Evolutionary conservation across 2,329 filamentous ascomycete genomes (phyloP), one percentile per base, ranked within the genome.

Genomic region (Fusarium bulbicola): DNA sequence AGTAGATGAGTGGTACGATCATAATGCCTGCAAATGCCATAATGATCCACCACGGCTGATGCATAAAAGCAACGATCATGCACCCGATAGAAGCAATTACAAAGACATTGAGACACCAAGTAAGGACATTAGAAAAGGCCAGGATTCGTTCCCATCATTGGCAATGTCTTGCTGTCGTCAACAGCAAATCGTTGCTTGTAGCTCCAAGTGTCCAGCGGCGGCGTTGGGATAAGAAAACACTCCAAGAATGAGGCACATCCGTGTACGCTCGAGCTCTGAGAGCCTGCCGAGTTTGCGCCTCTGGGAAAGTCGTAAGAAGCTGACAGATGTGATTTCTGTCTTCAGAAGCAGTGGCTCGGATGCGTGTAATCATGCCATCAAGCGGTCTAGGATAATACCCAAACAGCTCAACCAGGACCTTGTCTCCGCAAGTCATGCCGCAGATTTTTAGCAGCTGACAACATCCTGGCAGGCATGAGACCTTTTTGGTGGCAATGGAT

Each of bases 241-340:
- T 80, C 77, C 81, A 79, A 24, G 77, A 77, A 61, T 81, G 79
- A 3, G 82, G 82, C 15, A 83, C 82, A 57, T 82, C 80, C 5
- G 83, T 84, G 68, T 77, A 84, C 14, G 83, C 83, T 30, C 79
- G 77, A 11, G 84, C 83, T n/a, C 77, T 74, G 13, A 85, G 74
- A 1, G 83, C 82, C 66, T 85, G 83, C 2, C 81, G 77, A 10
- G 82, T 85, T 43, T 79, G 78, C 7, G 79, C 79, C 45, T 82
- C 73, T 6, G 82, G 81, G 45, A 77, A 82, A 2, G 68, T 75
- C 1, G 75, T 76, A 20, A 77, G 75, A 47, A 77, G 75, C 5
- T 73, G 66, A 14, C 75, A 77, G 59, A 77, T 76, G 43, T 77
- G 74, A 28, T 77, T 73, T 20, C 74, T 72, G 16, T 76, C 75